Percentiles rank a stretch among this genome's conserved stretches.
phyloP scores from a whole-genome alignment of 805 yeast genomes.

The Naumovozyma baii region DNA sequence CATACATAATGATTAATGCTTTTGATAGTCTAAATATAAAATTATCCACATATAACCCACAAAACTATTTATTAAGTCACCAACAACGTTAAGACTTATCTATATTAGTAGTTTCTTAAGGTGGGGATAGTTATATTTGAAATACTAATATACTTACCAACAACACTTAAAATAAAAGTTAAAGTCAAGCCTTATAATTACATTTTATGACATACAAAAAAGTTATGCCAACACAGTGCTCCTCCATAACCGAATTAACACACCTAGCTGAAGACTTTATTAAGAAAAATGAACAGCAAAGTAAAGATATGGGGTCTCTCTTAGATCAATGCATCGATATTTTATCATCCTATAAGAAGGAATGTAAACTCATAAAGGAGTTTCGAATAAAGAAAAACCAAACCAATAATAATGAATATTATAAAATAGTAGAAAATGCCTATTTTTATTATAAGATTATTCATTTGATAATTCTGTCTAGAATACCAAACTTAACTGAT shows the following conservation, averaged over 20 bases:
- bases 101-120: too few species aligned
- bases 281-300: constrained; percentile 6
- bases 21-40: too few species aligned
- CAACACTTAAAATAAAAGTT: too few species aligned
- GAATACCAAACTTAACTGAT: constrained; percentile 21
- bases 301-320: constrained; percentile 16
- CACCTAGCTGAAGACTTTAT: constrained; percentile 14
- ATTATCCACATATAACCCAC: too few species aligned
- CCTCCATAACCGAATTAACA: constrained; percentile 5
- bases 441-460: constrained; percentile 30
- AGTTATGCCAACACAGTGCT: background rate
- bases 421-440: constrained; percentile 23
- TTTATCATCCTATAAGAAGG: constrained; percentile 25
- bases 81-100: too few species aligned
- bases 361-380: constrained; percentile 17
- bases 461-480: constrained; percentile 20
- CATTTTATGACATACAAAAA: background rate
- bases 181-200: too few species aligned
- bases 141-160: too few species aligned
- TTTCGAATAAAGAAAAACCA: background rate
- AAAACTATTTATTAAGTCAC: too few species aligned
- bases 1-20: too few species aligned
- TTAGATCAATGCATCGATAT: constrained; percentile 27
- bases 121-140: too few species aligned
- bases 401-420: constrained; percentile 2